phyloP scores from a whole-genome alignment of 169 alveolate genomes.

The Cyclospora cayetanensis region DNA sequence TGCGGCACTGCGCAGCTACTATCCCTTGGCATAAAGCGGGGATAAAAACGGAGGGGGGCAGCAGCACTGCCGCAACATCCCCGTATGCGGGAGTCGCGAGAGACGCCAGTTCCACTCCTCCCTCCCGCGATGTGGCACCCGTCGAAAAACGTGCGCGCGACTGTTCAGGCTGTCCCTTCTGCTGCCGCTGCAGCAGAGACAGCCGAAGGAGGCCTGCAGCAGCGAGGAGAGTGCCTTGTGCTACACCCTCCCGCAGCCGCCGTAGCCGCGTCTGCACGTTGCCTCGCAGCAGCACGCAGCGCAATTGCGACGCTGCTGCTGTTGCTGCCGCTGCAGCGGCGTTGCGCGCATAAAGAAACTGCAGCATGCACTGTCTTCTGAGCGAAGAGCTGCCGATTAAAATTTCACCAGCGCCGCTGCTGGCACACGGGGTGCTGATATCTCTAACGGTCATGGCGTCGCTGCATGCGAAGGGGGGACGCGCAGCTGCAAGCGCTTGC shows the following conservation, averaged over 20 bases:
- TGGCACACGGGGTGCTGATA: not conserved
- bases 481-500: not conserved
- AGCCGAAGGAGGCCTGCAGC: constrained; percentile 76
- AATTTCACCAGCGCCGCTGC: not conserved
- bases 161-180: constrained; percentile 66
- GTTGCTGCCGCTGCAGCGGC: not conserved
- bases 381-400: constrained; percentile 63
- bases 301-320: constrained; percentile 34
- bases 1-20: constrained; percentile 74
- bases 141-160: constrained; percentile 13
- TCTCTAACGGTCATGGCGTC: not conserved
- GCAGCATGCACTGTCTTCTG: constrained; percentile 67
- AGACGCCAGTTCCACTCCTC: not conserved
- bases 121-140: not conserved
- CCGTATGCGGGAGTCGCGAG: not conserved
- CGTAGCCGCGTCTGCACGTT: constrained; percentile 78
- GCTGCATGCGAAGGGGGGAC: not conserved
- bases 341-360: not conserved
- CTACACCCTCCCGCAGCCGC: constrained; percentile 71
- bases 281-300: constrained; percentile 76
- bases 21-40: constrained; percentile 37
- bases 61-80: not conserved
- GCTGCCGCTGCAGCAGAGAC: constrained; percentile 70
- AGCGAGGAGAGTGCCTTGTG: constrained; percentile 77
- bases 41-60: not conserved